Evolutionary conservation across 2,329 filamentous ascomycete species (phyloP).

Genomic region (Ilyonectria destructans): DNA sequence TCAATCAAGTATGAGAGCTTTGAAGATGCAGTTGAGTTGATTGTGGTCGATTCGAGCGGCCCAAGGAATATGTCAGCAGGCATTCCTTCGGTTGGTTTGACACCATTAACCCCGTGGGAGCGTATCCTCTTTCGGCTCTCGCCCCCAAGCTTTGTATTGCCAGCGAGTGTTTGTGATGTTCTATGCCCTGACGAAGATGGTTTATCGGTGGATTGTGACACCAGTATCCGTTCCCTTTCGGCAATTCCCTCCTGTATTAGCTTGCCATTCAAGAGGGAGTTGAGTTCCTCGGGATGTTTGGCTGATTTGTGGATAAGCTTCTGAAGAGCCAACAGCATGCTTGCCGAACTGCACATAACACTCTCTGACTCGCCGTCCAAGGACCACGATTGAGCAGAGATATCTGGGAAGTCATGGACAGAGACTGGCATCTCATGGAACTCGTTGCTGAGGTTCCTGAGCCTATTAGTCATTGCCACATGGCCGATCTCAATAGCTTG

Average conservation of each 20-base stretch:
- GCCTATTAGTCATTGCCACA: constrained; percentile 70
- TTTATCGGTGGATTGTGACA: constrained; percentile 20
- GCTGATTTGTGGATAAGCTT: constrained; percentile 65
- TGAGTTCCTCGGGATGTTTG: constrained; percentile 61
- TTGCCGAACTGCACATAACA: constrained; percentile 64
- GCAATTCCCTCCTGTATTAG: constrained; percentile 59
- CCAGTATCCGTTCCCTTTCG: constrained; percentile 55
- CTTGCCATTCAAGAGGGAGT: constrained; percentile 65
- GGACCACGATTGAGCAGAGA: constrained; percentile 77
- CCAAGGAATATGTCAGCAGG: constrained; percentile 52
- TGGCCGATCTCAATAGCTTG: constrained; percentile 79
- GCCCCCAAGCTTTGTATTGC: constrained; percentile 62
- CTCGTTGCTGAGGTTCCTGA: constrained; percentile 78
- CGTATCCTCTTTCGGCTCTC: constrained; percentile 55
- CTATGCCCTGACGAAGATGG: constrained; percentile 30
- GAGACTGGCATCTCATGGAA: constrained; percentile 87
- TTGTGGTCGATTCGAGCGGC: constrained; percentile 71
- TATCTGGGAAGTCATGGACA: constrained; percentile 77
- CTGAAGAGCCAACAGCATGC: constrained; percentile 68
- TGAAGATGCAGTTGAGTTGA: constrained; percentile 87
- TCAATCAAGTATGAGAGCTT: constrained; percentile 92
- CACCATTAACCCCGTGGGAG: constrained; percentile 48
- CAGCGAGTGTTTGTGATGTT: constrained; percentile 53
- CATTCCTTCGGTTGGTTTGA: constrained; percentile 41
- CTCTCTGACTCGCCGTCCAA: constrained; percentile 71